Base-by-base conservation (phyloP, 768 basidiomycete genomes). In the Mycena crocata region DNA sequence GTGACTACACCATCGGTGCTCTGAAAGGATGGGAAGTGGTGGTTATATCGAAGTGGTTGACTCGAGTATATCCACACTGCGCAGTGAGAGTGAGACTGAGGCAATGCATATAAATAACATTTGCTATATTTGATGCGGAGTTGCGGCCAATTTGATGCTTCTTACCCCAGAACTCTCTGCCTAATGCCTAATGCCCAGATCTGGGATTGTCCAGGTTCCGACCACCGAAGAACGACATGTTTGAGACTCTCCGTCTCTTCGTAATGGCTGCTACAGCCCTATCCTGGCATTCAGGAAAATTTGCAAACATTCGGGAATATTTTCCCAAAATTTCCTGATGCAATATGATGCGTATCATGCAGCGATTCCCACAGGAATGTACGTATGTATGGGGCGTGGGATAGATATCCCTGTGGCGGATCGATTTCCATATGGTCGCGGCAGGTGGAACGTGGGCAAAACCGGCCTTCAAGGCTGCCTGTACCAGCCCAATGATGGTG, bases 161-260 rank as follows among this genome's bases (percentile, higher is more conserved):
- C 17, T 8, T 42, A 0, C 19, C 30, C 68, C 71, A 72, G 6
- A 73, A 9, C 4, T 51, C 37, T 24, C 59, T 40, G 0, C 50
- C 64, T 0, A 72, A n/a, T n/a, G n/a, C n/a, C n/a, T n/a, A n/a
- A 21, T 3, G 26, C 6, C 72, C 72, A 74, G 17, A 73, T 40
- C 19, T 24, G 15, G 5, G 8, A n/a, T 23, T 54, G 60, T 0
- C 66, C 58, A 0, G 66, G 69, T 7, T 32, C 5, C 21, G 6
- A 2, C 39, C 72, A 72, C 12, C 57, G 8, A 1, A 60, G 24
- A 0, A 70, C 64, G 19, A 72, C 68, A 39, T 73, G 72, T 26
- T 66, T 32, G 30, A 73, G 50, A 1, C 31, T 21, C 15, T 73
- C 72, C 0, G 32, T 19, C 14, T 26, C 64, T 0, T 40, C 32